phyloP scores from a whole-genome alignment of 2,329 filamentous ascomycete genomes.

The Arthrobotrys conoides region DNA sequence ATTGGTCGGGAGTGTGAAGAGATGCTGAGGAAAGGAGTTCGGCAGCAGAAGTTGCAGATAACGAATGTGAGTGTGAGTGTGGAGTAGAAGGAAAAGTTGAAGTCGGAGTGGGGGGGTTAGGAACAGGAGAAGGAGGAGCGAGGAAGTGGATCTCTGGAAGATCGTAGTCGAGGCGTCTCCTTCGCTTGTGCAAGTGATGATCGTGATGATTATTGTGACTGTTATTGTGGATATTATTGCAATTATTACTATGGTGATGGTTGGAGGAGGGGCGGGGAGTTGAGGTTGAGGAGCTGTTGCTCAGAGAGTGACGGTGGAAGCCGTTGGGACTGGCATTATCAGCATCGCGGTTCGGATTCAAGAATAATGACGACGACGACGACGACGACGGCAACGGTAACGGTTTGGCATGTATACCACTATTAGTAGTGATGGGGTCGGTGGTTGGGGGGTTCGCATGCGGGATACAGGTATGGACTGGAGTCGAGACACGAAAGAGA shows the following conservation, averaged over 20 bases:
- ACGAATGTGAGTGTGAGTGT: constrained; percentile 33
- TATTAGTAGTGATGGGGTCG: constrained; percentile 1
- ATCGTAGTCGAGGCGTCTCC: constrained; percentile 49
- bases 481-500: constrained; percentile 34
- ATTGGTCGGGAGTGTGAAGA: constrained; percentile 6
- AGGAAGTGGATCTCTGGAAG: constrained; percentile 51
- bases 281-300: constrained; percentile 9
- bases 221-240: not conserved
- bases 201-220: constrained; percentile 40
- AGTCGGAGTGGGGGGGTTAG: constrained; percentile 1
- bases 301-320: constrained; percentile 56
- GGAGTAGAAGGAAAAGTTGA: not conserved
- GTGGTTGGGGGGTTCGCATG: constrained; percentile 15
- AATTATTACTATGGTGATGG: not conserved
- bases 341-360: constrained; percentile 38
- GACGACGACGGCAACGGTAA: too few species aligned
- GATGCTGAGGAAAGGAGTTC: constrained; percentile 36
- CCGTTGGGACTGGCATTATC: constrained; percentile 46
- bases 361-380: not conserved
- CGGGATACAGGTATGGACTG: constrained; percentile 35
- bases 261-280: not conserved
- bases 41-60: constrained; percentile 31
- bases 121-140: constrained; percentile 7
- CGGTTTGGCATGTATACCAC: not conserved
- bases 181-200: constrained; percentile 56